These are phyloP conservation scores for Candida tunisiensis DNA, from an alignment of 1,139 yeast species.

Conservation along the genomic window DNA sequence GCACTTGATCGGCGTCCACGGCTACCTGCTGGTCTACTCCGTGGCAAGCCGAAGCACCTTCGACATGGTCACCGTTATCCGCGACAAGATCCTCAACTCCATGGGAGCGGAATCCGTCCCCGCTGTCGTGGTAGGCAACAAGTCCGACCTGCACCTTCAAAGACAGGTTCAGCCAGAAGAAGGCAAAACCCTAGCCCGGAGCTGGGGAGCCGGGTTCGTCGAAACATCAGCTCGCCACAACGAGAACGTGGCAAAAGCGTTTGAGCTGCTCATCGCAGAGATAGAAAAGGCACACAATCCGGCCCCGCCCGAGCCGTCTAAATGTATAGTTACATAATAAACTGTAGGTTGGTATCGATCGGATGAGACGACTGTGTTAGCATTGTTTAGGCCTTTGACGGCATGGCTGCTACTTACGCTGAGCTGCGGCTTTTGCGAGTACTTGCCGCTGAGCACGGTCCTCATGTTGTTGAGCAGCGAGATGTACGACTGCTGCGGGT, in stretches of 20 bases:
- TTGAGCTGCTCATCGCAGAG: conserved; percentile 49
- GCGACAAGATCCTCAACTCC: conserved; percentile 71
- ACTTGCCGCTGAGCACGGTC: conserved; percentile 45
- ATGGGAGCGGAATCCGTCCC: conserved; percentile 64
- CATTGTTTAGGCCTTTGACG: conserved; percentile 1
- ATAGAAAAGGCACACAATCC: conserved; percentile 32
- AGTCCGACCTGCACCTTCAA: conserved; percentile 42
- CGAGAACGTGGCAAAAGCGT: conserved; percentile 47
- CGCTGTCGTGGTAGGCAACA: conserved; percentile 72
- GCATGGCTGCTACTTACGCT: conserved; percentile 20
- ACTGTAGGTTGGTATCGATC: conserved; percentile 56
- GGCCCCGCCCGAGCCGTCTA: background rate
- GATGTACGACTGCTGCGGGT: conserved; percentile 62
- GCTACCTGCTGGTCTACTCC: conserved; percentile 68
- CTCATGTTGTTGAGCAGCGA: conserved; percentile 73
- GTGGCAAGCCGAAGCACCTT: conserved; percentile 69
- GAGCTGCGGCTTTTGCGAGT: conserved; percentile 80
- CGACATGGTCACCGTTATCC: conserved; percentile 57
- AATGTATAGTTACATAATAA: conserved; percentile 22
- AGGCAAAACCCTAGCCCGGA: conserved; percentile 46
- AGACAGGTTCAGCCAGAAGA: conserved; percentile 46
- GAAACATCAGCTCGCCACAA: conserved; percentile 78
- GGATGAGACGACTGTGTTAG: conserved; percentile 44
- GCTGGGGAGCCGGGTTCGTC: conserved; percentile 46
- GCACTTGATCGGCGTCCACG: conserved; percentile 72